Base-by-base conservation (phyloP, 2,329 filamentous ascomycete genomes). In the Venturiaceae sp. region DNA sequence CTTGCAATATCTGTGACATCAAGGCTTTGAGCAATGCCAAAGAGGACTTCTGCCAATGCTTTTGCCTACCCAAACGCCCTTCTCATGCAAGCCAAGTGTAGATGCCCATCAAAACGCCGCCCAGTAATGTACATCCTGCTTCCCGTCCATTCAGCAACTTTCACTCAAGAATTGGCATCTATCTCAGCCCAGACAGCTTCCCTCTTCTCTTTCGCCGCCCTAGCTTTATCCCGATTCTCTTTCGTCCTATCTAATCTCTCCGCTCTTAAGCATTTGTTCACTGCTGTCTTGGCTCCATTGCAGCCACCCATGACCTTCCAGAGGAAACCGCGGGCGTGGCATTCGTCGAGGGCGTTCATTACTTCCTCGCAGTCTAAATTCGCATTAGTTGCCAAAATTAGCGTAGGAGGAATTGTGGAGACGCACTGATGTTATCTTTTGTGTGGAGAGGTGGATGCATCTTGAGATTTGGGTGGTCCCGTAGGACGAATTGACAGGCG, bases 381-480 rank as follows among this genome's bases (percentile, higher is more conserved):
- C n/a, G n/a, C n/a, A n/a, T 47, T 53, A 62, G 63, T 56, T 56
- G 36, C 52, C 57, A 61, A 62, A 26, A 32, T 52, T 50, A 39
- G 33, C 50, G 32, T 19, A 26, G 33, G 9, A 39, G 14, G 37
- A 26, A 47, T 44, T 39, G 34, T 30, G 41, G 57, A 47, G 39
- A 53, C 34, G 32, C 23, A 96, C 92, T 92, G 65, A 83, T 80
- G 66, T 95, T 95, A 70, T 96, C 87, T 71, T 94, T 90, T 30
- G 90, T 96, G 71, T 97, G 92, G 2, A 99, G 78, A 77, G 96
- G 92, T 58, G 94, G 95, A 89, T 99, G 94, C 94, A 99, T 99
- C 47, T 66, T 83, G 26, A 30, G 44, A 26, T 9, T 28, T 19
- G 3, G 3, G 4, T n/a, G 3, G 23, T 30, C 26, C 13, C 71